These are phyloP conservation scores for Urochloa ruziziensis DNA, from an alignment of 176 grass and related monocot genomes.

Conservation along the genomic window DNA sequence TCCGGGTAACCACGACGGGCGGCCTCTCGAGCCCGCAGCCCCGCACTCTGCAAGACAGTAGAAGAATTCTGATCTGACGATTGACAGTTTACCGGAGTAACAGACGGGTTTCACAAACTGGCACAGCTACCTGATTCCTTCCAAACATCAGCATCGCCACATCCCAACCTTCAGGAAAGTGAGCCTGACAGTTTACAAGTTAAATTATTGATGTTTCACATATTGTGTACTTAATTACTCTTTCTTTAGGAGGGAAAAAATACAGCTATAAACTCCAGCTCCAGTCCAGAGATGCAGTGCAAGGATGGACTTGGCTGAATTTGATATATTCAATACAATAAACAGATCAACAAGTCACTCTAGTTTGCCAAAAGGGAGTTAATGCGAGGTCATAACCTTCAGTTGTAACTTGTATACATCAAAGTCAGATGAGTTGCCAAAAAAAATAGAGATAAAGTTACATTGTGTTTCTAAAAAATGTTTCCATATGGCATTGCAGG, in stretches of 20 bases:
- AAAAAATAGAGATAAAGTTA: background rate
- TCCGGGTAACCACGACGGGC: no score
- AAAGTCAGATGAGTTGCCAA: slow-evolving; percentile 25
- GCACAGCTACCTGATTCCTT: slow-evolving; percentile 28
- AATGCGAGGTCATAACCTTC: no score
- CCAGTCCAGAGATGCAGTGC: background rate
- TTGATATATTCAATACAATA: slow-evolving; percentile 4
- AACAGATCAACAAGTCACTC: background rate
- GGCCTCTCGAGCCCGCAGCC: no score
- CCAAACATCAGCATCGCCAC: slow-evolving; percentile 13
- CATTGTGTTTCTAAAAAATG: background rate
- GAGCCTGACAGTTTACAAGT: slow-evolving; percentile 27
- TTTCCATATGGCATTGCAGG: slow-evolving; percentile 8
- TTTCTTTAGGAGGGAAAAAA: background rate
- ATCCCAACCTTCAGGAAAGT: no score
- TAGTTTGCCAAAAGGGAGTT: background rate
- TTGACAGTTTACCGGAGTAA: slow-evolving; percentile 2
- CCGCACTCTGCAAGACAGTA: no score
- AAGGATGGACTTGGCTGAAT: background rate
- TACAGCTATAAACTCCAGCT: background rate
- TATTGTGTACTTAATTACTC: background rate
- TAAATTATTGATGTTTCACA: background rate
- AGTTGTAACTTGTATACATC: slow-evolving; percentile 29
- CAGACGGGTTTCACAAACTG: background rate
- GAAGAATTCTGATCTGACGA: background rate